Evolutionary conservation across 352 stramenopile genomes (phyloP).

Genomic region (Phytophthora pluvialis): DNA sequence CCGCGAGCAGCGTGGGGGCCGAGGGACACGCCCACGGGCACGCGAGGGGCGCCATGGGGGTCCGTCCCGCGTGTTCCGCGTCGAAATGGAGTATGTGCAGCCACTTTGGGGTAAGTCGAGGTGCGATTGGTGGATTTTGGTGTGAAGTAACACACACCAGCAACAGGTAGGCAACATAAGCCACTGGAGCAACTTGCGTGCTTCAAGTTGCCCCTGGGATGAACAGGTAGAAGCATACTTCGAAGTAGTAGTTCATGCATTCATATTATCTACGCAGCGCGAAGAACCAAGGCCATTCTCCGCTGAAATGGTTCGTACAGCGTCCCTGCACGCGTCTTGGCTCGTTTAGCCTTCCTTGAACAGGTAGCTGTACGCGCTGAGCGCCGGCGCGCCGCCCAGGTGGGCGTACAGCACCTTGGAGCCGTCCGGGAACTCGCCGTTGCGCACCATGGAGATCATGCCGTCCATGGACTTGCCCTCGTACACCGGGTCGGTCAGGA

Average conservation of each 20-base stretch:
- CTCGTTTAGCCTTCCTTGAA: slow-evolving; percentile 41
- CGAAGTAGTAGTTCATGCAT: too few relatives aligned
- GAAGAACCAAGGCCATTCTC: too few relatives aligned
- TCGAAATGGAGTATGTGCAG: too few relatives aligned
- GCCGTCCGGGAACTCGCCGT: slow-evolving; percentile 40
- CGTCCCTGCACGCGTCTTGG: too few relatives aligned
- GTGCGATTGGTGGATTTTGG: slow-evolving; percentile 9
- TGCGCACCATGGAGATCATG: slow-evolving; percentile 47
- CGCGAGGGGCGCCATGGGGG: slow-evolving; percentile 10
- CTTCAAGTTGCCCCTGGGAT: too few relatives aligned
- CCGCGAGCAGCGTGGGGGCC: slow-evolving; percentile 17
- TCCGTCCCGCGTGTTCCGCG: slow-evolving; percentile 1
- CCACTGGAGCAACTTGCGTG: background rate
- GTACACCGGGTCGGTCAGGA: slow-evolving; percentile 46
- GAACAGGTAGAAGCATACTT: too few relatives aligned
- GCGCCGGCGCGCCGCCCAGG: slow-evolving; percentile 33
- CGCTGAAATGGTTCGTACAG: too few relatives aligned
- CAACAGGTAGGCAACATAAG: slow-evolving; percentile 6
- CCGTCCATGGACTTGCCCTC: slow-evolving; percentile 50
- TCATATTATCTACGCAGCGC: too few relatives aligned
- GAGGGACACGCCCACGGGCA: slow-evolving; percentile 26
- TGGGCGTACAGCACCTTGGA: slow-evolving; percentile 46
- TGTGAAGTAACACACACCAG: slow-evolving; percentile 6
- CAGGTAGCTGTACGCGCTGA: slow-evolving; percentile 48
- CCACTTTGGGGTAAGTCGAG: slow-evolving; percentile 13